Percentiles rank a stretch among this genome's conserved stretches.
These are phyloP conservation scores for Blastosporella zonata DNA, from an alignment of 1,284 basidiomycete species.

Conservation along the genomic window DNA sequence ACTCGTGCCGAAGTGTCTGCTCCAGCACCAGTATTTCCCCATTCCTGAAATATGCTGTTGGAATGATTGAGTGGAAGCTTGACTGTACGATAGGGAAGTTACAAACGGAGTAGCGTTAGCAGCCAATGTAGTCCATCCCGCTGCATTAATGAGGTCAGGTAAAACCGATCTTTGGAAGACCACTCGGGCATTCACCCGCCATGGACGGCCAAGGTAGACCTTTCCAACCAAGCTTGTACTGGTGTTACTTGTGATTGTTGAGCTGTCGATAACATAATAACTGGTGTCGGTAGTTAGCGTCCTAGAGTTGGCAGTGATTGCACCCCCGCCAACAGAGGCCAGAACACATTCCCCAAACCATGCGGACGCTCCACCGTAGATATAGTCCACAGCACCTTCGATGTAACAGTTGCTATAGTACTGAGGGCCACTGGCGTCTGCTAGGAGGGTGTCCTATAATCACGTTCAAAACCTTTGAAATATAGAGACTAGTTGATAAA, in stretches of 20 bases:
- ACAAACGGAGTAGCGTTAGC: constrained; percentile 25
- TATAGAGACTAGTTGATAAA: background rate
- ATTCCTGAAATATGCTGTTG: constrained; percentile 24
- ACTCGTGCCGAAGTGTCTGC: constrained; percentile 23
- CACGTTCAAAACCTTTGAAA: background rate
- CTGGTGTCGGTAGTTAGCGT: constrained; percentile 17
- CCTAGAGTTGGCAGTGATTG: constrained; percentile 28
- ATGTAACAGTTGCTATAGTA: constrained; percentile 26
- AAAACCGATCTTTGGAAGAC: constrained; percentile 24
- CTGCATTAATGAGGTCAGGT: constrained; percentile 21
- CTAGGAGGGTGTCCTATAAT: constrained; percentile 16
- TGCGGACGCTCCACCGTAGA: constrained; percentile 26
- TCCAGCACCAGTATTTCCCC: constrained; percentile 25
- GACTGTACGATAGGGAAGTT: background rate
- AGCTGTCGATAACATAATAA: constrained; percentile 27
- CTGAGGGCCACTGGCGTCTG: constrained; percentile 13
- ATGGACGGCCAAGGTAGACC: constrained; percentile 25
- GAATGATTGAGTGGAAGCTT: background rate
- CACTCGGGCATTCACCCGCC: constrained; percentile 25
- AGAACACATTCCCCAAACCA: constrained; percentile 29
- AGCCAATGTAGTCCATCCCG: constrained; percentile 26
- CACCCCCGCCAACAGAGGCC: constrained; percentile 24
- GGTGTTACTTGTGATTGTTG: constrained; percentile 20
- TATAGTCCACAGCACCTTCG: constrained; percentile 28
- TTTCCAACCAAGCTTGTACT: constrained; percentile 20